Conservation (phyloP, 202 grass and related monocot species). For the Schoenoplectus tabernaemontani region DNA sequence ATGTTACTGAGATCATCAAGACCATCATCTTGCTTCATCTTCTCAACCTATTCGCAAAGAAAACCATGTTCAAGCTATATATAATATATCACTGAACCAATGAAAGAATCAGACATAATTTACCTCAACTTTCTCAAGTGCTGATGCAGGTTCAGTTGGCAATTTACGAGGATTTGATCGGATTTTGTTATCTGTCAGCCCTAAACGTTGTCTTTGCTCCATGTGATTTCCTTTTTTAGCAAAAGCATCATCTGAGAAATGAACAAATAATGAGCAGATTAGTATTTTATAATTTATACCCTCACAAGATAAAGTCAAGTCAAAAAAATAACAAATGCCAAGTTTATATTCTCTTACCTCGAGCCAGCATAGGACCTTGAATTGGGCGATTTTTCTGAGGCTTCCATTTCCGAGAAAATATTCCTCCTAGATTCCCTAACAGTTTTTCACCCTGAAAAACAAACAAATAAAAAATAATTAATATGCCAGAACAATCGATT, state of each 20-base stretch:
- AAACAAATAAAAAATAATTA: background rate
- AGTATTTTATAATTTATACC: background rate
- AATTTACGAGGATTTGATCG: conserved; percentile 32
- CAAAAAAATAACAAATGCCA: background rate
- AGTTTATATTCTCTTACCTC: conserved; percentile 41
- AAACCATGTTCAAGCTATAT: background rate
- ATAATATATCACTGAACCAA: background rate
- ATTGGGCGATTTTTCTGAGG: conserved; percentile 61
- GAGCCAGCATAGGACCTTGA: conserved; percentile 51
- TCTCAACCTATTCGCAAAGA: conserved; percentile 55
- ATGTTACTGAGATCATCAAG: conserved; percentile 70
- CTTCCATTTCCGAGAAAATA: conserved; percentile 88
- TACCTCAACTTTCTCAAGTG: conserved; percentile 85
- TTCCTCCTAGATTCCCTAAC: conserved; percentile 71
- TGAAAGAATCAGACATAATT: background rate
- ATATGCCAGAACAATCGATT: background rate
- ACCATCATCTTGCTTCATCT: conserved; percentile 75
- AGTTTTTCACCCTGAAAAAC: conserved; percentile 73
- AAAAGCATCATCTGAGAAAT: conserved; percentile 67
- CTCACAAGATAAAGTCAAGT: conserved; percentile 9
- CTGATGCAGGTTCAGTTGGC: conserved; percentile 38
- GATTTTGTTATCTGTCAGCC: conserved; percentile 33
- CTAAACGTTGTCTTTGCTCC: conserved; percentile 70
- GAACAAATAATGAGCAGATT: background rate
- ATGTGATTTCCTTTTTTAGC: conserved; percentile 59